Conservation (phyloP, 768 basidiomycete species). For the Termitomyces sp. region DNA sequence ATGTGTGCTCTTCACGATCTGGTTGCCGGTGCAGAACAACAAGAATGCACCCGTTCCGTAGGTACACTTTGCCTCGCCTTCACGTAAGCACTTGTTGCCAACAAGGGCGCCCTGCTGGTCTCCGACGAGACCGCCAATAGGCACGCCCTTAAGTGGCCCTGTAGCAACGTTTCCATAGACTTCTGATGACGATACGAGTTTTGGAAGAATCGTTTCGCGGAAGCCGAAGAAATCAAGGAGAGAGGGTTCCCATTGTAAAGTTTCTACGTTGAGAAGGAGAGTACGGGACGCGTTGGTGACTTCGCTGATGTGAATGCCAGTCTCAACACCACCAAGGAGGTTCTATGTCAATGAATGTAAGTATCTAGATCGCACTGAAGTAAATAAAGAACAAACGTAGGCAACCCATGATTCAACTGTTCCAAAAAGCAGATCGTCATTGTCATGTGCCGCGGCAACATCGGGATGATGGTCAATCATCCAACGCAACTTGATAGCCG, state of each 20-base stretch:
- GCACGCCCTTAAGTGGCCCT: slow-evolving; percentile 67
- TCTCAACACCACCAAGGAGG: slow-evolving; percentile 69
- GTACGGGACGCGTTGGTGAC: slow-evolving; percentile 97
- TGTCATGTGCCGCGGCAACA: slow-evolving; percentile 72
- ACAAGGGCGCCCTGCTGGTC: slow-evolving; percentile 97
- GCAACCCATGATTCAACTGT: slow-evolving; percentile 97
- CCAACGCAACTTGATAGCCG: slow-evolving; percentile 94
- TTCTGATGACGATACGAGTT: slow-evolving; percentile 86
- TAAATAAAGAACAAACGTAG: slow-evolving; percentile 48
- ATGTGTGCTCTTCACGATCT: slow-evolving; percentile 80
- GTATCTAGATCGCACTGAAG: slow-evolving; percentile 4
- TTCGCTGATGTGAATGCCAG: slow-evolving; percentile 80
- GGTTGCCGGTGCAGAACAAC: slow-evolving; percentile 87
- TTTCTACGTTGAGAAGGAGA: slow-evolving; percentile 79
- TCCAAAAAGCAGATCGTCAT: slow-evolving; percentile 82
- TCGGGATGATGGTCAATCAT: slow-evolving; percentile 85
- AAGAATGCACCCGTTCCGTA: slow-evolving; percentile 98
- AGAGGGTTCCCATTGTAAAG: slow-evolving; percentile 76
- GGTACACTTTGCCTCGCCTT: slow-evolving; percentile 96
- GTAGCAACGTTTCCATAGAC: slow-evolving; percentile 76
- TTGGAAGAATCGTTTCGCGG: slow-evolving; percentile 72
- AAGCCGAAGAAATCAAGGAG: slow-evolving; percentile 87
- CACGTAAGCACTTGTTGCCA: slow-evolving; percentile 90
- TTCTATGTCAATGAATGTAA: slow-evolving; percentile 40
- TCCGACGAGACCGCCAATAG: slow-evolving; percentile 91